Percentiles rank a stretch among this genome's conserved stretches.
Conservation (phyloP, 208 protist species). For the Acanthamoeba lugdunensis region DNA sequence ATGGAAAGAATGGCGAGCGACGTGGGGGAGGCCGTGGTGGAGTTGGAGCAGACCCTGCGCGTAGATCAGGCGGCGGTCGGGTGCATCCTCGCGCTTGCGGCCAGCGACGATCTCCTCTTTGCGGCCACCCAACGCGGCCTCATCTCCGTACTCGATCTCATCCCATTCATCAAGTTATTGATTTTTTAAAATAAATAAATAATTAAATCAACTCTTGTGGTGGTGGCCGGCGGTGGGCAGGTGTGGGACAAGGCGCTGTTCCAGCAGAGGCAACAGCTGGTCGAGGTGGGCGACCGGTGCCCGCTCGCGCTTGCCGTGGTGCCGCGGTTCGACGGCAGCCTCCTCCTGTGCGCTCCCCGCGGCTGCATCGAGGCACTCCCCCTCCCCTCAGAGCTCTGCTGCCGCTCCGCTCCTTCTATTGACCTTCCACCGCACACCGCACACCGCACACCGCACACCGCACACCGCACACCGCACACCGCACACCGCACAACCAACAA, state of each 20-base stretch:
- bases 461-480: too few relatives aligned
- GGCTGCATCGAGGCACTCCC: slow-evolving; percentile 18
- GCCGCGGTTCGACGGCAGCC: slow-evolving; percentile 7
- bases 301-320: slow-evolving; percentile 27
- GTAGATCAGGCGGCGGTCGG: background rate
- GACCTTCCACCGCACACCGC: background rate
- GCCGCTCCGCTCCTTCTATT: background rate
- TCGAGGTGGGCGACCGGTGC: slow-evolving; percentile 19
- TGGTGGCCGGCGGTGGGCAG: background rate
- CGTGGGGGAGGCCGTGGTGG: background rate
- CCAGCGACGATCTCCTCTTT: slow-evolving; percentile 8
- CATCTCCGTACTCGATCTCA: background rate
- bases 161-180: too few relatives aligned
- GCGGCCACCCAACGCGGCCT: slow-evolving; percentile 15
- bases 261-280: background rate
- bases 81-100: background rate
- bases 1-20: background rate
- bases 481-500: background rate
- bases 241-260: slow-evolving; percentile 40
- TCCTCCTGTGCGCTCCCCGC: slow-evolving; percentile 3
- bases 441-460: background rate
- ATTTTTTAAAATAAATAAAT: background rate
- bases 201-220: too few relatives aligned
- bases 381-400: background rate
- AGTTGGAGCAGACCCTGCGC: background rate